Percentiles rank a stretch among this genome's conserved stretches.
Evolutionary conservation across 305 asterid species (phyloP).

Genomic region (Fraxinus dipetala): DNA sequence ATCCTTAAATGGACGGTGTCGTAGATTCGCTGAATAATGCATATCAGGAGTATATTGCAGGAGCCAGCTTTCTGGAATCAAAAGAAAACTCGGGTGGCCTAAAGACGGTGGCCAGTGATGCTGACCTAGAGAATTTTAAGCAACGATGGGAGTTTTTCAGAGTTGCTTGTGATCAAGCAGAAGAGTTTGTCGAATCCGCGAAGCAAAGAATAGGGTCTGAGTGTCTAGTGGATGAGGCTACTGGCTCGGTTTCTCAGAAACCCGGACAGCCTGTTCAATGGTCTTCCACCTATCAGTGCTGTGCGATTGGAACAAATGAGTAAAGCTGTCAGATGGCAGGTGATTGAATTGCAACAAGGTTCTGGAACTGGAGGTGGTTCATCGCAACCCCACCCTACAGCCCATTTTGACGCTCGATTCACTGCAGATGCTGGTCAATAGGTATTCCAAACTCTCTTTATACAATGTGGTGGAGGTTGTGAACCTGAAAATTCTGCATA

Average conservation of each 20-base stretch:
- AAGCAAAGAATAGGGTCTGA: conserved; percentile 94
- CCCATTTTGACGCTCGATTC: conserved; percentile 92
- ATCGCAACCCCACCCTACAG: conserved; percentile 52
- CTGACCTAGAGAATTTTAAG: conserved; percentile 79
- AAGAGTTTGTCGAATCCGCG: conserved; percentile 88
- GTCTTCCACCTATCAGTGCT: conserved; percentile 71
- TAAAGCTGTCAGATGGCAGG: conserved; percentile 90
- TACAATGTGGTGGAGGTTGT: conserved; percentile 1
- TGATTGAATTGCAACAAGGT: conserved; percentile 84
- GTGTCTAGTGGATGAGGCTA: conserved; percentile 72
- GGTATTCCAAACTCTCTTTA: conserved; percentile 30
- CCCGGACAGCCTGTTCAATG: no score
- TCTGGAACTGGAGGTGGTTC: conserved; percentile 60
- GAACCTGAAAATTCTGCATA: neutral
- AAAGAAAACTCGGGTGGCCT: conserved; percentile 58
- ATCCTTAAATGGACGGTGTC: conserved; percentile 56
- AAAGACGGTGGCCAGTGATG: conserved; percentile 68
- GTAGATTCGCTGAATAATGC: conserved; percentile 69
- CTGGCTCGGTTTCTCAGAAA: no score
- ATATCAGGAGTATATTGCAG: conserved; percentile 69
- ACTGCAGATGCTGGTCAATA: conserved; percentile 78
- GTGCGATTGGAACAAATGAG: conserved; percentile 98
- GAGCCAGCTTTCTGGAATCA: conserved; percentile 64
- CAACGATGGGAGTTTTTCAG: conserved; percentile 84
- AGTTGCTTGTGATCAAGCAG: conserved; percentile 92